Evolutionary conservation across 2,329 filamentous ascomycete genomes (phyloP), one percentile per base, ranked within the genome.

Genomic region (Volutella citrinella): DNA sequence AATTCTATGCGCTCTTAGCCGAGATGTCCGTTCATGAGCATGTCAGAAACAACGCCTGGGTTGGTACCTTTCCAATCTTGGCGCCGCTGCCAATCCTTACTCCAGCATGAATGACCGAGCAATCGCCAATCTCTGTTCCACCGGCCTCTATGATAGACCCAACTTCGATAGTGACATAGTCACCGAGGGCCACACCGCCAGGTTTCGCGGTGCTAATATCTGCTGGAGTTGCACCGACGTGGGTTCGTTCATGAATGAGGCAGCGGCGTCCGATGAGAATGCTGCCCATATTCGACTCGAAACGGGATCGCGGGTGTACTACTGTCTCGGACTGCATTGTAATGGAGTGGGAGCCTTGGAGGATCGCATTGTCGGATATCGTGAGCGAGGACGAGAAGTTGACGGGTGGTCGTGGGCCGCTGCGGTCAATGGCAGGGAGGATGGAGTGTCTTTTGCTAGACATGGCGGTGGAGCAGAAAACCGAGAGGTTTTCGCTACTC

Each of bases 261-360:
- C 86, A 93, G 32, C 84, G 80, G 38, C 87, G 80, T 17, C 90
- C 89, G 40, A 95, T 77, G 18, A 81, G 80, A 47, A 97, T 80
- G 26, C 88, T 82, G 5, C 88, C 88, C 32, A 83, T 73, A 37
- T 80, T 80, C 8, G 91, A 84, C 52, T 89, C 85, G 36, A 96
- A 75, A 42, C 82, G 80, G 12, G 82, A 78, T 30, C 90, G 86
- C 2, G 93, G 90, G 54, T 97, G 91, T n/a, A 98, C 66, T 7
- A 96, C 77, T 5, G 80, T 82, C 54, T 88, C 82, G 16, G 85
- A 74, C 36, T 82, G 82, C 43, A 97, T 80, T 27, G 79, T 82
- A 44, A 98, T 87, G 3, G 80, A 82, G 57, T 94, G 76, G 4
- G 76, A 80, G 45, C 93, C 93, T 13, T 69, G 78, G 13, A 84